Base-by-base conservation (phyloP, 768 basidiomycete species). In the Trametopsis cervina region DNA sequence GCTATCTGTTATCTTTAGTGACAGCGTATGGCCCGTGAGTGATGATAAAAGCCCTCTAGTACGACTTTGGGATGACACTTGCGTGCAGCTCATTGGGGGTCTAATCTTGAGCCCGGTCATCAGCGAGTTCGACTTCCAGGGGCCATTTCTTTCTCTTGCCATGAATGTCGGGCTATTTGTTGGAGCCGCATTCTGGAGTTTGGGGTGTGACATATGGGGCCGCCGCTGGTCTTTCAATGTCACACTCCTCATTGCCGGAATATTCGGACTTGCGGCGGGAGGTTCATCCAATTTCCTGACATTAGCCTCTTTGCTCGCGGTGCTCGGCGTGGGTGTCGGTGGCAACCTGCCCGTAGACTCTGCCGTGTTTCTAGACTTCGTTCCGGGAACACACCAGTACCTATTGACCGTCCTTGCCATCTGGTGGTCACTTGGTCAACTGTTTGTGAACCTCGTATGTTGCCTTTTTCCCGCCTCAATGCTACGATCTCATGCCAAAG, bases 11-110 rank as follows among this genome's bases (percentile, higher is more conserved):
- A 27, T 23, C 18, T 44, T 39, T 38, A 81, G 83, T 15, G 83
- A 85, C 57, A 85, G 80, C 54, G 72, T 83, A 22, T 86, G 84
- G 85, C 83, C 82, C 17, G 83, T 85, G 55, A 50, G 78, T 60
- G 18, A 5, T 10, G 4, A 17, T 33, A 4, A 12, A 37, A 35
- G 48, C 44, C 21, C 25, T 4, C 29, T 54, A 27, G 7, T 44
- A 21, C 36, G 23, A 17, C 17, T 25, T 35, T n/a, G n/a, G n/a
- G n/a, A 7, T 21, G 17, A 24, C 24, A 24, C 12, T 1, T 3
- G 33, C 75, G 12, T 0, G 2, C 38, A 76, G 74, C 55, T 72
- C 0, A 44, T 67, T 27, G 69, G 66, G 0, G 72, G 69, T 3
- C 64, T 77, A 4, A 75, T 76, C 43, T 63, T 80, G 15, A 63